phyloP scores from a whole-genome alignment of 2,329 filamentous ascomycete genomes.

The Aspergillus tubingensis region DNA sequence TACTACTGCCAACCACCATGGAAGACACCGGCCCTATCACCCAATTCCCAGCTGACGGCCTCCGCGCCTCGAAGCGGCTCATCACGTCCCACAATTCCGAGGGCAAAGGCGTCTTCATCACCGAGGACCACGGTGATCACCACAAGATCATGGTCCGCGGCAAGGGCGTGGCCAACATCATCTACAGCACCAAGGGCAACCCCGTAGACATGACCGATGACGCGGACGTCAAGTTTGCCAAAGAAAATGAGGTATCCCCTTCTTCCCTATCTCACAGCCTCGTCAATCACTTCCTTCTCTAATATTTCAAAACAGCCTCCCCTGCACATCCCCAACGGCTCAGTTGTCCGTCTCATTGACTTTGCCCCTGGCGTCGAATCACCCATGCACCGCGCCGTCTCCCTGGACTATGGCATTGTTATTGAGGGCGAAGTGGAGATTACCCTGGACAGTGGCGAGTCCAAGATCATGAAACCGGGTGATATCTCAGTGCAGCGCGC shows the following conservation, averaged over 20 bases:
- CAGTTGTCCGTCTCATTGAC: constrained; percentile 5
- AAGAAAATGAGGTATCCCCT: neutral
- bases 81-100: constrained; percentile 3
- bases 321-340: neutral
- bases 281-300: neutral
- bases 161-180: neutral
- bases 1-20: neutral
- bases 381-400: neutral
- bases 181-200: neutral
- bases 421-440: constrained; percentile 2
- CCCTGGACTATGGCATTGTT: neutral
- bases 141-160: neutral
- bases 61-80: neutral
- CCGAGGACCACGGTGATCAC: constrained; percentile 1
- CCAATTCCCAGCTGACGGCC: neutral
- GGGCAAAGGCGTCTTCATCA: neutral
- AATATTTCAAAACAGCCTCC: neutral
- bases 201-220: constrained; percentile 2
- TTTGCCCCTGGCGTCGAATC: constrained; percentile 3
- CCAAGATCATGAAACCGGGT: constrained; percentile 3
- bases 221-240: neutral
- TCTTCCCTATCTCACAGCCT: neutral
- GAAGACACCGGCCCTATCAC: neutral
- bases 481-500: constrained; percentile 6
- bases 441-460: constrained; percentile 6